Conservation (phyloP, 331 rosid species). For the Acacia pycnantha region DNA sequence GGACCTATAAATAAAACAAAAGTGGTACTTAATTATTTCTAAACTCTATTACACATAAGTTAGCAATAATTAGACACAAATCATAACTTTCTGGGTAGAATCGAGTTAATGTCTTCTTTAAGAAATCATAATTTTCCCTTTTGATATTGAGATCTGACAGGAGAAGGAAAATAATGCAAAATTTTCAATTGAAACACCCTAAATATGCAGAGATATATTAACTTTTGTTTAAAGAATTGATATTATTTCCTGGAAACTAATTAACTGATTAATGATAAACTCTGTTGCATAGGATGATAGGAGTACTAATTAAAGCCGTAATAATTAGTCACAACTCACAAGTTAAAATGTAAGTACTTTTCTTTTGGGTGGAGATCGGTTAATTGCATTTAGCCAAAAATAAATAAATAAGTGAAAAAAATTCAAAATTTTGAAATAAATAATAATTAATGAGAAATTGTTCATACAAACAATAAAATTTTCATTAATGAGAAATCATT, state of each 20-base stretch:
- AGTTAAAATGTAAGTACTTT: neutral
- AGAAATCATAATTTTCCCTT: neutral
- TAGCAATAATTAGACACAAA: neutral
- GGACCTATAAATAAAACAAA: no score
- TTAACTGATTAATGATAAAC: neutral
- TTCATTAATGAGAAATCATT: neutral
- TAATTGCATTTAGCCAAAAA: neutral
- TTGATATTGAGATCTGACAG: neutral
- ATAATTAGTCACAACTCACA: neutral
- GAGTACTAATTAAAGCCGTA: neutral
- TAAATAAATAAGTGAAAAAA: neutral
- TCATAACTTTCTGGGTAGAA: neutral
- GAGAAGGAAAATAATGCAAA: neutral
- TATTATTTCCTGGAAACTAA: neutral
- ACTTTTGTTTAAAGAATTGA: neutral
- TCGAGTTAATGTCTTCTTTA: neutral
- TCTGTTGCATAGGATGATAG: neutral
- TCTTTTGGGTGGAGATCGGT: neutral
- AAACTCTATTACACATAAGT: neutral
- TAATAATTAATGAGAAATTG: neutral
- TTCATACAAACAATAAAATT: neutral
- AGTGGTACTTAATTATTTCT: neutral
- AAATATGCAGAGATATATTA: neutral
- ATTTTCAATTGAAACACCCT: neutral
- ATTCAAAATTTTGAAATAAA: no score